Evolutionary conservation across 208 protist genomes (phyloP).

Genomic region (Polymyxa betae): DNA sequence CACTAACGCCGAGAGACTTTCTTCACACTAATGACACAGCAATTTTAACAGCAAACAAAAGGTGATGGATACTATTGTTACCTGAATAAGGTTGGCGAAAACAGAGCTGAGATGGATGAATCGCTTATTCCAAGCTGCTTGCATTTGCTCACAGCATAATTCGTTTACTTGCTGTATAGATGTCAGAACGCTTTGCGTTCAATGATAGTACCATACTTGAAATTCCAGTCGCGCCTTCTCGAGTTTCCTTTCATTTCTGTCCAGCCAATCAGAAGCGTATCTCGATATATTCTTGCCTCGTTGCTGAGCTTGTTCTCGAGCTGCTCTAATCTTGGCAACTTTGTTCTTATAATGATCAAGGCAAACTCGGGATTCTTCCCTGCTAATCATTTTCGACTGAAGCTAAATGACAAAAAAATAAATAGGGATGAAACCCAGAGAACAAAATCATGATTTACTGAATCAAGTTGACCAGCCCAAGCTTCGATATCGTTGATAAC

Average conservation of each 20-base stretch:
- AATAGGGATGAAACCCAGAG: background rate
- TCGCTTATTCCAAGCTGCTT: conserved; percentile 26
- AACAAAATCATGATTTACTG: background rate
- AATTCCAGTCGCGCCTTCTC: conserved; percentile 32
- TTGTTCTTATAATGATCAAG: conserved; percentile 48
- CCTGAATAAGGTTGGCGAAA: conserved; percentile 33
- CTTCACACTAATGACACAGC: background rate
- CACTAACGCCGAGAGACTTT: conserved; percentile 24
- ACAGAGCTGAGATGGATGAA: conserved; percentile 16
- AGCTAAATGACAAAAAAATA: background rate
- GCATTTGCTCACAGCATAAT: conserved; percentile 5
- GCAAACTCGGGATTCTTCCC: background rate
- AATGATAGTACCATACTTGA: background rate
- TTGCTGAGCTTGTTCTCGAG: background rate
- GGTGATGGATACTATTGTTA: background rate
- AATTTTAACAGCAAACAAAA: background rate
- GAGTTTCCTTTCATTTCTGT: conserved; percentile 9
- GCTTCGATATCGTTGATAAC: conserved; percentile 54
- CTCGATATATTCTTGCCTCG: background rate
- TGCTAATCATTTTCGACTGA: background rate
- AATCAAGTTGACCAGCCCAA: conserved; percentile 20
- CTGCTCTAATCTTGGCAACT: background rate
- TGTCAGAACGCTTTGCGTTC: background rate
- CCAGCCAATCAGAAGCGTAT: background rate
- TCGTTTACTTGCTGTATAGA: background rate